A percentile compares a stretch with the other conserved stretches of the same genome.
Evolutionary conservation across 1,284 basidiomycete species (phyloP).

Genomic region (Leccinum fuscescens): DNA sequence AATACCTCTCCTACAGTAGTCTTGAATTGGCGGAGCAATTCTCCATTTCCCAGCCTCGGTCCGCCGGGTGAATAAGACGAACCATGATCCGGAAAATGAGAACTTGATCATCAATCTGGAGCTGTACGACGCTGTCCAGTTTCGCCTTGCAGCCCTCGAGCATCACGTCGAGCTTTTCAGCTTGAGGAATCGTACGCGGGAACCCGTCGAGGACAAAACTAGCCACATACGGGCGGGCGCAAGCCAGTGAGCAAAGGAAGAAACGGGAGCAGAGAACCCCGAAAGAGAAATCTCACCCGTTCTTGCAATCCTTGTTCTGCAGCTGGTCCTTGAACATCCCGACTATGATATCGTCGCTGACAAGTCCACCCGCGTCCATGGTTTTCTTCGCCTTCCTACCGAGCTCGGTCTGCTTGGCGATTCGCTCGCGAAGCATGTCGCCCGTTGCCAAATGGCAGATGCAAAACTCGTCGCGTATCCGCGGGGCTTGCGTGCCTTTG

Average conservation of each 20-base stretch:
- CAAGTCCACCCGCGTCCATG: conserved; percentile 94
- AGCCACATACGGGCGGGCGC: not conserved
- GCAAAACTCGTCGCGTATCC: conserved; percentile 90
- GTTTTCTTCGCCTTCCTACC: conserved; percentile 95
- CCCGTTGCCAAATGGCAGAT: conserved; percentile 98
- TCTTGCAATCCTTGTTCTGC: conserved; percentile 90
- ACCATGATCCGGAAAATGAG: conserved; percentile 98
- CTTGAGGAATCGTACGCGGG: conserved; percentile 97
- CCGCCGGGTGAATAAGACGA: conserved; percentile 80
- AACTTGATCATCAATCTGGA: conserved; percentile 91
- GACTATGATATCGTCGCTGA: conserved; percentile 96
- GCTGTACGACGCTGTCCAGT: conserved; percentile 89
- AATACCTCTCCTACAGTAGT: not conserved
- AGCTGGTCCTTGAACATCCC: conserved; percentile 97
- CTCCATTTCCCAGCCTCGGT: not conserved
- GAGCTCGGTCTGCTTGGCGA: conserved; percentile 82
- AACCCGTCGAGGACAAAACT: conserved; percentile 99
- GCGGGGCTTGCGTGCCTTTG: conserved; percentile 97
- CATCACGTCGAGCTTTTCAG: conserved; percentile 95
- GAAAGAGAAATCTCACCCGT: conserved; percentile 70
- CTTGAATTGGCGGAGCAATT: not conserved
- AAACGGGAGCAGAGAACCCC: not conserved
- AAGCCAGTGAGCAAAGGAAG: not conserved
- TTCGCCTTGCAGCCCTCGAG: conserved; percentile 78
- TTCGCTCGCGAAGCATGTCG: conserved; percentile 97